phyloP scores from a whole-genome alignment of 306 rosid genomes.

The Lagenaria siceraria region DNA sequence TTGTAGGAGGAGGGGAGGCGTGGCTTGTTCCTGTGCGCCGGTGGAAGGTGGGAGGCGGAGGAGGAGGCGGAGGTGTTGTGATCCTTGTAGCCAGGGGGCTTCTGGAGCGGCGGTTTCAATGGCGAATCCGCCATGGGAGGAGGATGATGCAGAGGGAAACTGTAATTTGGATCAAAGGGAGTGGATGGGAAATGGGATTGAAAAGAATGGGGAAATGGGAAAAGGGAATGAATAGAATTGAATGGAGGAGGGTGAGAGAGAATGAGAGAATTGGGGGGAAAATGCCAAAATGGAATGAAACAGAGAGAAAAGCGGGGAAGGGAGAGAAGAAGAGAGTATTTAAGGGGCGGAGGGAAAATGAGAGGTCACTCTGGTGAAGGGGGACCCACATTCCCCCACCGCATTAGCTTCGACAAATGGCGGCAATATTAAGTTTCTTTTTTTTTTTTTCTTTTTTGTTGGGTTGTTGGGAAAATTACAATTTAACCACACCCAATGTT shows the following conservation, averaged over 20 bases:
- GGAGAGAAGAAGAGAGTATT: neutral
- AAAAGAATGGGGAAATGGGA: neutral
- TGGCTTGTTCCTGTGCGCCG: slow-evolving; percentile 15
- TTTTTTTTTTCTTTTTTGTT: too few relatives aligned
- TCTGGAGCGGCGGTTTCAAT: slow-evolving; percentile 34
- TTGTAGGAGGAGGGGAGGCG: slow-evolving; percentile 27
- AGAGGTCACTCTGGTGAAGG: neutral
- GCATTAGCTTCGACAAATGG: too few relatives aligned
- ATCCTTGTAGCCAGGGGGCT: slow-evolving; percentile 61
- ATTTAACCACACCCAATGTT: too few relatives aligned
- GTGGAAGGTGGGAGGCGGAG: neutral
- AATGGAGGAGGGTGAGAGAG: neutral
- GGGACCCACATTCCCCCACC: too few relatives aligned
- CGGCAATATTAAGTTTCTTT: too few relatives aligned
- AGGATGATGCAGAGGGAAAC: neutral
- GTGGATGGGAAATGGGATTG: neutral
- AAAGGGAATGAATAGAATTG: neutral
- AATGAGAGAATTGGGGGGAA: neutral
- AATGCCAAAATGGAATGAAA: neutral
- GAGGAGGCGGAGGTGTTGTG: slow-evolving; percentile 2
- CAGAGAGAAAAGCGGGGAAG: neutral
- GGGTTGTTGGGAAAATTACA: too few relatives aligned
- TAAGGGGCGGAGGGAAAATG: neutral
- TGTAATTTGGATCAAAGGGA: neutral
- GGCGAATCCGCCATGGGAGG: slow-evolving; percentile 24